phyloP scores from a whole-genome alignment of 495 filamentous ascomycete genomes.

The Recurvomyces mirabilis region DNA sequence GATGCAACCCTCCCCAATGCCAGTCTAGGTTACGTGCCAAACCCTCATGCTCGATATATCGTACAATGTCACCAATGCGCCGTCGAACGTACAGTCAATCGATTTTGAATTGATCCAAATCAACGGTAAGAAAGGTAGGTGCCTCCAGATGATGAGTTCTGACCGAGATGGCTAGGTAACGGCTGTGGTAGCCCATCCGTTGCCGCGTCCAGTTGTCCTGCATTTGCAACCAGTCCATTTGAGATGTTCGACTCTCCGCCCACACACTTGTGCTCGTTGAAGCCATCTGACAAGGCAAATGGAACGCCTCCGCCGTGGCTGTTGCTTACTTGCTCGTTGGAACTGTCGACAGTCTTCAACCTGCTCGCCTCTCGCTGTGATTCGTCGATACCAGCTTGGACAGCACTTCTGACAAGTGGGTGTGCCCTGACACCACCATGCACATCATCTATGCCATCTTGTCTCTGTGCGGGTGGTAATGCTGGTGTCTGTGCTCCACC shows the following conservation, averaged over 20 bases:
- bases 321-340: not conserved
- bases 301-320: not conserved
- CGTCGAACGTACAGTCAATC: too few species aligned
- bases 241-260: too few species aligned
- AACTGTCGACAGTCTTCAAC: not conserved
- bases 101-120: not conserved
- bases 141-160: not conserved
- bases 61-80: too few species aligned
- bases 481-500: too few species aligned
- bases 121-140: not conserved
- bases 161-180: not conserved
- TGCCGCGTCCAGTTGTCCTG: not conserved
- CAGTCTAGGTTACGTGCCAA: too few species aligned
- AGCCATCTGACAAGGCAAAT: too few species aligned
- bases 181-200: too few species aligned
- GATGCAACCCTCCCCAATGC: too few species aligned
- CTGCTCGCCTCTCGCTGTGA: not conserved
- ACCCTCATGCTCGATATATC: too few species aligned
- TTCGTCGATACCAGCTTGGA: not conserved
- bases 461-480: too few species aligned
- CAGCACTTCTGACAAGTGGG: not conserved
- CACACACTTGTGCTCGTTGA: too few species aligned
- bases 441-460: not conserved
- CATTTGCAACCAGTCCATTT: not conserved
- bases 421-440: not conserved